Conservation (phyloP, 768 basidiomycete genomes). For the Suillus sp. region DNA sequence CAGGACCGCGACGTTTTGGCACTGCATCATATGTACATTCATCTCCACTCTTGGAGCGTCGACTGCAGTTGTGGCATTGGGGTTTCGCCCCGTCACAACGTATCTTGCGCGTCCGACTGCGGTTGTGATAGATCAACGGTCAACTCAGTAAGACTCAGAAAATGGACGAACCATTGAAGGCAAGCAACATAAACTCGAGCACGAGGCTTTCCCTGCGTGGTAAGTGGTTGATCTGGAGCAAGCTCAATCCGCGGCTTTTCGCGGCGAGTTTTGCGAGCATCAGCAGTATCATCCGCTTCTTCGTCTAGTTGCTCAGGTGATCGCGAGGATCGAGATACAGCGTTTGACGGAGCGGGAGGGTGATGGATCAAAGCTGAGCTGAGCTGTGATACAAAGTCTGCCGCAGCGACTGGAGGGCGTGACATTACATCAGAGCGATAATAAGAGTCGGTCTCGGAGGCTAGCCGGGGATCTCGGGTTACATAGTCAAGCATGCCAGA, state of each 20-base stretch:
- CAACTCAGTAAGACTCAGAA: slow-evolving; percentile 1
- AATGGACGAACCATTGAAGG: slow-evolving; percentile 61
- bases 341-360: slow-evolving; percentile 8
- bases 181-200: slow-evolving; percentile 80
- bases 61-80: slow-evolving; percentile 70
- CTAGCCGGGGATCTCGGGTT: slow-evolving; percentile 13
- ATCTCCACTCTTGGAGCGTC: slow-evolving; percentile 44
- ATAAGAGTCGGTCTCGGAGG: slow-evolving; percentile 11
- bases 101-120: slow-evolving; percentile 75
- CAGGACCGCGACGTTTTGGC: slow-evolving; percentile 81
- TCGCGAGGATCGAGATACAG: slow-evolving; percentile 13
- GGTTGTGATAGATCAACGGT: slow-evolving; percentile 16
- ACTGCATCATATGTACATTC: slow-evolving; percentile 68
- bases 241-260: slow-evolving; percentile 66
- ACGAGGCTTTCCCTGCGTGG: slow-evolving; percentile 77
- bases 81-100: slow-evolving; percentile 84
- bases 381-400: slow-evolving; percentile 15
- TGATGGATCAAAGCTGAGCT: slow-evolving; percentile 12
- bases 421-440: slow-evolving; percentile 3
- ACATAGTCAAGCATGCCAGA: slow-evolving; percentile 3
- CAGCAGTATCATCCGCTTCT: slow-evolving; percentile 1
- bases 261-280: slow-evolving; percentile 45
- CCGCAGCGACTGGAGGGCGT: slow-evolving; percentile 1
- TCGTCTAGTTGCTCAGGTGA: slow-evolving; percentile 11
- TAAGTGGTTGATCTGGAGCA: slow-evolving; percentile 76